These are phyloP conservation scores for Turritis glabra DNA, from an alignment of 345 rosid genomes.

Conservation along the genomic window DNA sequence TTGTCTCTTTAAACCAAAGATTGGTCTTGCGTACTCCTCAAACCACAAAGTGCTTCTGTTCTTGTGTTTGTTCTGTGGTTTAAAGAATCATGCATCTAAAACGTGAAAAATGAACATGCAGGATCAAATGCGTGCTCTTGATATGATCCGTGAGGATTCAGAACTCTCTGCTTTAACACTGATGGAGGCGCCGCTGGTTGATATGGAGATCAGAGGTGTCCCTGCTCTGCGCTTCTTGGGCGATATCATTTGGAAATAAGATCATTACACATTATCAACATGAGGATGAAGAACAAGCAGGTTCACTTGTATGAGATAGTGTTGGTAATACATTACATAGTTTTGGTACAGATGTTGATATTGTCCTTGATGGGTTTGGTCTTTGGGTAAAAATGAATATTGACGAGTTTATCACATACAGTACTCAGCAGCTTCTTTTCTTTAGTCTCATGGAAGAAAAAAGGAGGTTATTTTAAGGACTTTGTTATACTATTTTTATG, in stretches of 20 bases:
- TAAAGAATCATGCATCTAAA: slow-evolving; percentile 5
- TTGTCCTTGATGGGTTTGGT: not conserved
- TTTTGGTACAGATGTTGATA: slow-evolving; percentile 18
- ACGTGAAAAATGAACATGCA: slow-evolving; percentile 40
- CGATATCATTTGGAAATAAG: slow-evolving; percentile 90
- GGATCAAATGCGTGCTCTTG: slow-evolving; percentile 96
- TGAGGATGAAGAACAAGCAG: not conserved
- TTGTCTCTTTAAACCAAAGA: slow-evolving; percentile 12
- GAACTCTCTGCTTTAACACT: slow-evolving; percentile 72
- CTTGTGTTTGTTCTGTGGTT: slow-evolving; percentile 2
- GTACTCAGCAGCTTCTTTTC: not conserved
- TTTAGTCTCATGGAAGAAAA: not conserved
- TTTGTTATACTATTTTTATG: not conserved
- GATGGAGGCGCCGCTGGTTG: slow-evolving; percentile 84
- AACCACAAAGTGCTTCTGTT: slow-evolving; percentile 1
- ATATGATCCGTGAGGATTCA: slow-evolving; percentile 70
- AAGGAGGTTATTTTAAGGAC: not conserved
- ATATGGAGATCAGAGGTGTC: slow-evolving; percentile 96
- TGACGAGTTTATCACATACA: not conserved
- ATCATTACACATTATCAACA: not conserved
- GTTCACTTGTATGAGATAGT: slow-evolving; percentile 25
- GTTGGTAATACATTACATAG: slow-evolving; percentile 19
- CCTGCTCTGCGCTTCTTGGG: slow-evolving; percentile 91
- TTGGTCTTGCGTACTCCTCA: not conserved
- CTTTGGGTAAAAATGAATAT: not conserved